Percentiles rank a stretch among this genome's conserved stretches.
These are phyloP conservation scores for Rhizopogon vinicolor DNA, from an alignment of 768 basidiomycete species.

Conservation along the genomic window DNA sequence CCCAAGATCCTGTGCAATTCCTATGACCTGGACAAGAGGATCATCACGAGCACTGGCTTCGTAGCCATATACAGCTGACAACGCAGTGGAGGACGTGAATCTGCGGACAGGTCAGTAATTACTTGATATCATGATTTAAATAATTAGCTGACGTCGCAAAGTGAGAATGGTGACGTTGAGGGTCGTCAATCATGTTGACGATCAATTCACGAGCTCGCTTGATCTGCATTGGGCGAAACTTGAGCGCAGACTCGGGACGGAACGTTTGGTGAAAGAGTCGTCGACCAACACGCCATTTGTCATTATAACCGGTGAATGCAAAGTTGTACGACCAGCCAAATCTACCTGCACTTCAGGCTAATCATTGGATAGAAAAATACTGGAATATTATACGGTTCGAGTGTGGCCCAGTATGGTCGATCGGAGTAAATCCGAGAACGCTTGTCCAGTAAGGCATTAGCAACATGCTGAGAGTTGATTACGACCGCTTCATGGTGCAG, in stretches of 20 bases:
- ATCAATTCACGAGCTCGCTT: neutral
- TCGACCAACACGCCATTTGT: constrained; percentile 7
- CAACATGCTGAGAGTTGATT: no score
- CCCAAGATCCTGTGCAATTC: neutral
- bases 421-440: no score
- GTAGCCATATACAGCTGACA: neutral
- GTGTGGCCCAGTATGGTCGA: no score
- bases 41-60: neutral
- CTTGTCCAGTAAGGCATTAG: no score
- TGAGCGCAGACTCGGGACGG: neutral
- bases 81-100: neutral
- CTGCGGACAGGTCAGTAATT: constrained; percentile 6
- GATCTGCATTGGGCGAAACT: constrained; percentile 1
- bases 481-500: no score
- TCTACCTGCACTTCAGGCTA: neutral
- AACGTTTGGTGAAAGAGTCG: constrained; percentile 11
- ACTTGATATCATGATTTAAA: neutral
- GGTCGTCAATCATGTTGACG: neutral
- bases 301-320: neutral
- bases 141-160: constrained; percentile 11
- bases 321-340: constrained; percentile 1
- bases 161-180: constrained; percentile 1
- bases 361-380: neutral
- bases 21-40: neutral
- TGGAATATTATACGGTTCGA: neutral